A percentile compares a stretch with the other conserved stretches of the same genome.
phyloP scores from a whole-genome alignment of 177 flowering plant species.

The Vitis hybrid region DNA sequence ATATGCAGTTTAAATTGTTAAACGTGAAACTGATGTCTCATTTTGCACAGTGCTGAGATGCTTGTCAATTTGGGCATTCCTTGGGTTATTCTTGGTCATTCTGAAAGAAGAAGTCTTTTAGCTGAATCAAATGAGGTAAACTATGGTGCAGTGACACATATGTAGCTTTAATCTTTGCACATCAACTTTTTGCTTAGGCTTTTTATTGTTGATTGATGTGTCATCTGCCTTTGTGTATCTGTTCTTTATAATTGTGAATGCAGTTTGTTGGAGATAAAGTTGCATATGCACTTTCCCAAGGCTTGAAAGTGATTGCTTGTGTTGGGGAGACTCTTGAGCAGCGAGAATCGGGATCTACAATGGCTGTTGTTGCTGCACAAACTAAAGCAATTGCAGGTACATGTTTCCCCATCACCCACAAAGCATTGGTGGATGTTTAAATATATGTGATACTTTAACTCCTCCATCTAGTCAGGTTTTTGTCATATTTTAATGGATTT shows the following conservation, averaged over 20 bases:
- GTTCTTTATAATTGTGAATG: neutral
- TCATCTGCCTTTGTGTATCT: neutral
- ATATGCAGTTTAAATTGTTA: neutral
- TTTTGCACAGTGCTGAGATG: slow-evolving; percentile 78
- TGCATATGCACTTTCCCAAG: slow-evolving; percentile 84
- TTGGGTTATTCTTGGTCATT: slow-evolving; percentile 92
- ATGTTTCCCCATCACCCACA: neutral
- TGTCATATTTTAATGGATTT: neutral
- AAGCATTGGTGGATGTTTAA: neutral
- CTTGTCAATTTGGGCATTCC: slow-evolving; percentile 75
- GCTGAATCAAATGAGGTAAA: slow-evolving; percentile 75
- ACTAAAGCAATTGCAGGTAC: slow-evolving; percentile 89
- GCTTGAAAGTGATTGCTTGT: slow-evolving; percentile 90
- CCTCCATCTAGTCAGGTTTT: neutral
- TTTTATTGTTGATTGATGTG: neutral
- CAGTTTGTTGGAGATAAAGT: slow-evolving; percentile 94
- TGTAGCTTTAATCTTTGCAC: too few species aligned
- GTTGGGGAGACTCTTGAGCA: slow-evolving; percentile 93
- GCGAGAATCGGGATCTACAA: slow-evolving; percentile 81
- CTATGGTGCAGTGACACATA: too few species aligned
- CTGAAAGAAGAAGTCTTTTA: slow-evolving; percentile 72
- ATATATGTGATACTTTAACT: neutral
- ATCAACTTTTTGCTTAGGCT: neutral
- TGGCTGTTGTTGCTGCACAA: slow-evolving; percentile 82
- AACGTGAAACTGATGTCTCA: slow-evolving; percentile 4